Base-by-base conservation (phyloP, 2,329 filamentous ascomycete genomes). In the Fusarium sp. region DNA sequence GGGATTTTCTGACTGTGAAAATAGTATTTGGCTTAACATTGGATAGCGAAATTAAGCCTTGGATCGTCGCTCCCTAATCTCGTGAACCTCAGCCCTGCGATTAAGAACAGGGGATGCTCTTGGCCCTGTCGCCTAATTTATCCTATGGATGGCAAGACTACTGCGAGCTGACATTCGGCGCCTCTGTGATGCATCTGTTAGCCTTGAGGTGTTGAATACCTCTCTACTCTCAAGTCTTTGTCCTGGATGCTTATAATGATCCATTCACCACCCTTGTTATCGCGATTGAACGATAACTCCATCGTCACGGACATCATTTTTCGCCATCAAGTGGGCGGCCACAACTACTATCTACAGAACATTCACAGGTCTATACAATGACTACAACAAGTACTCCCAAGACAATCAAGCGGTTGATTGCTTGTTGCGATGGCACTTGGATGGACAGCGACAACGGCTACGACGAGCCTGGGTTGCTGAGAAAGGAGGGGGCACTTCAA, bases 381-480 rank as follows among this genome's bases (percentile, higher is more conserved):
- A 17, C 44, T 34, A 44, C 36, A 20, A 42, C 34, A 13, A 46
- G 33, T 22, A 28, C 13, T 22, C 68, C 63, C 11, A 54, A 48
- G 13, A 67, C 68, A 26, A 72, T 65, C 63, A 87, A 87, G 76
- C 82, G 85, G 20, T 78, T 86, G 58, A 81, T 87, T 22, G 76
- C 86, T 22, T 86, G 84, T 64, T 87, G 85, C 69, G 85, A 87
- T 72, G 85, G 85, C 18, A 87, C 85, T 6, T 87, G 84, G 85
- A 84, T 85, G 80, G 83, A 86, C 66, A 83, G 83, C 39, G 84
- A 86, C 73, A 83, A 82, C 49, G 83, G 84, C 45, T 84, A 82
- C 69, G 75, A 79, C 39, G 82, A 84, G 72, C 75, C 80, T 3
- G 77, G 76, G 15, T 58, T 81, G 11, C 72, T 77, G 38, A 77